Base-by-base conservation (phyloP, 2,329 filamentous ascomycete species). In the Biscogniauxia mediterranea region DNA sequence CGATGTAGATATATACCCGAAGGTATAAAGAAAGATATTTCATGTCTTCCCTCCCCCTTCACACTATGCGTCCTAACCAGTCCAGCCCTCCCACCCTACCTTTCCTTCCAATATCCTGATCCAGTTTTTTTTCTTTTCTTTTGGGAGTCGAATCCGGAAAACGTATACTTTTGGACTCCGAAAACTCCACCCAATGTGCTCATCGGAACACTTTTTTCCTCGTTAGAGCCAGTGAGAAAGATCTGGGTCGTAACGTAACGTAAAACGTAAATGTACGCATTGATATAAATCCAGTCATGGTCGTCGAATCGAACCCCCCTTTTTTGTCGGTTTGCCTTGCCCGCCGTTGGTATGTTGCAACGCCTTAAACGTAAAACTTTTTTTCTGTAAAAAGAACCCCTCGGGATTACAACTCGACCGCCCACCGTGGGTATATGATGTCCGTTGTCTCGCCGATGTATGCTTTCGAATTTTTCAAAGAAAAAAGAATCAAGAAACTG, bases 391-490 rank as follows among this genome's bases (percentile, higher is more conserved):
- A 59, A 61, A 62, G 61, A 52, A 58, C 5, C 23, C 23, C 38
- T 46, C 38, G 38, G 61, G 58, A 61, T 57, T 25, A 55, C 57
- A 67, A 62, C 57, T 58, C 64, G 57, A 66, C 62, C 64, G 56
- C 62, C 63, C 56, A 54, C 61, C 63, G 20, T 63, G 65, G 67
- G 68, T 69, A 70, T 70, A 63, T 46, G 63, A 61, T 69, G 60
- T 62, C 59, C 58, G 58, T 62, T 61, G 54, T 62, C 55, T 63
- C 60, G 58, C 61, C 52, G 58, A 58, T 58, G 58, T 65, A 64
- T 62, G 38, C 60, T 66, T 63, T 59, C 55, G 61, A 57, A 59
- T 49, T 57, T 57, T 32, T 13, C 7, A 9, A 32, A 32, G 7
- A 32, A 56, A 59, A 59, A 62, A 55, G 32, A 26, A 17, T 17